A percentile compares a stretch with the other conserved stretches of the same genome.
phyloP scores from a whole-genome alignment of 192 early-diverging fungal species.

The Mortierella alpina region DNA sequence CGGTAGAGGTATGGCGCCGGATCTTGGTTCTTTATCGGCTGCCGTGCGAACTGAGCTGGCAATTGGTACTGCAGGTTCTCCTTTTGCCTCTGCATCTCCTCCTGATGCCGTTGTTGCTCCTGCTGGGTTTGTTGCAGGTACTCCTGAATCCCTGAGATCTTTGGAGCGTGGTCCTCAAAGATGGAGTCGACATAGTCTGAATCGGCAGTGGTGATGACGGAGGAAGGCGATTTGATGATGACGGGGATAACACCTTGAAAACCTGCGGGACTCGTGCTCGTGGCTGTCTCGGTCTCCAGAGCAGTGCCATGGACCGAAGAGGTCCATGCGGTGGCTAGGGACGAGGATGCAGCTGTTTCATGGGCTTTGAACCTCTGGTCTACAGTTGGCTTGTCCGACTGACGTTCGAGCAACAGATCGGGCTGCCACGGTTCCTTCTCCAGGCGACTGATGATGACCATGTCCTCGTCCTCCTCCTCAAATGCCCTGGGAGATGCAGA shows the following conservation, averaged over 20 bases:
- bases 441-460: slow-evolving; percentile 42
- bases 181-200: slow-evolving; percentile 35
- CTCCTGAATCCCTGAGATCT: slow-evolving; percentile 37
- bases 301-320: not conserved
- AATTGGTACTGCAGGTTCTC: slow-evolving; percentile 36
- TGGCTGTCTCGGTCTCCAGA: not conserved
- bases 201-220: slow-evolving; percentile 39
- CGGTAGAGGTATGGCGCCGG: slow-evolving; percentile 7
- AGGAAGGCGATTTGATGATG: slow-evolving; percentile 43
- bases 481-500: slow-evolving; percentile 20
- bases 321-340: not conserved
- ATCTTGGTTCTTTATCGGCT: slow-evolving; percentile 1
- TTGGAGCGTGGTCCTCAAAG: slow-evolving; percentile 14
- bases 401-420: slow-evolving; percentile 46
- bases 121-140: slow-evolving; percentile 42
- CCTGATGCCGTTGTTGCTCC: slow-evolving; percentile 21
- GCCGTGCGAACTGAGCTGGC: slow-evolving; percentile 9
- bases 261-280: not conserved
- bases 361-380: not conserved
- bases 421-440: slow-evolving; percentile 52
- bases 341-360: not conserved
- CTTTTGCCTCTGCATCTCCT: slow-evolving; percentile 9
- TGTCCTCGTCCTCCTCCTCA: slow-evolving; percentile 47
- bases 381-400: slow-evolving; percentile 8
- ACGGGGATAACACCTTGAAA: slow-evolving; percentile 41